Evolutionary conservation across 331 rosid genomes (phyloP).

Genomic region (Phaseolus coccineus): DNA sequence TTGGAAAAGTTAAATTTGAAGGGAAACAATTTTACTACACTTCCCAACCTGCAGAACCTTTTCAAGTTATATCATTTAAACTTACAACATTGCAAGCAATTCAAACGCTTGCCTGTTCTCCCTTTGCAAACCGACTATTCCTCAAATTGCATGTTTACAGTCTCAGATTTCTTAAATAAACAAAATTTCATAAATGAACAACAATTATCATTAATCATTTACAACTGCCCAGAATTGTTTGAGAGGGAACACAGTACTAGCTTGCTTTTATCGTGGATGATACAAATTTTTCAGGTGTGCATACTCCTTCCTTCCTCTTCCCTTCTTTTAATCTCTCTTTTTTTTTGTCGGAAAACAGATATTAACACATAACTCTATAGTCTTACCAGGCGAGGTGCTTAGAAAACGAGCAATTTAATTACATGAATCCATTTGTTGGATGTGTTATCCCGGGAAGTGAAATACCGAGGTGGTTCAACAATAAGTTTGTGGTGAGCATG

Average conservation of each 20-base stretch:
- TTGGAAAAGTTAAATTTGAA: too few relatives aligned
- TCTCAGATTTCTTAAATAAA: too few relatives aligned
- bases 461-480: too few relatives aligned
- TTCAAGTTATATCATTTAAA: not conserved
- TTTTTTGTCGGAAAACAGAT: too few relatives aligned
- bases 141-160: rapidly evolving
- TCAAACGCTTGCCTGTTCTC: not conserved
- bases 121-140: not conserved
- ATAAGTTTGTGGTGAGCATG: too few relatives aligned
- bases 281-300: not conserved
- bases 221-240: not conserved
- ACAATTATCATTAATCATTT: not conserved
- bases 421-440: rapidly evolving
- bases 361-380: too few relatives aligned
- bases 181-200: not conserved
- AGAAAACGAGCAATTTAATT: too few relatives aligned
- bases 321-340: not conserved
- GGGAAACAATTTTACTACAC: too few relatives aligned
- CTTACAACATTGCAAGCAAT: not conserved
- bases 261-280: not conserved
- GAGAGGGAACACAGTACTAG: not conserved
- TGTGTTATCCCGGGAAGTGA: too few relatives aligned
- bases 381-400: too few relatives aligned
- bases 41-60: not conserved
- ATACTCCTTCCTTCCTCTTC: not conserved